Percentiles rank a stretch among this genome's conserved stretches.
These are phyloP conservation scores for Colletotrichum cuscutae DNA, from an alignment of 2,329 filamentous ascomycete genomes.

Conservation along the genomic window DNA sequence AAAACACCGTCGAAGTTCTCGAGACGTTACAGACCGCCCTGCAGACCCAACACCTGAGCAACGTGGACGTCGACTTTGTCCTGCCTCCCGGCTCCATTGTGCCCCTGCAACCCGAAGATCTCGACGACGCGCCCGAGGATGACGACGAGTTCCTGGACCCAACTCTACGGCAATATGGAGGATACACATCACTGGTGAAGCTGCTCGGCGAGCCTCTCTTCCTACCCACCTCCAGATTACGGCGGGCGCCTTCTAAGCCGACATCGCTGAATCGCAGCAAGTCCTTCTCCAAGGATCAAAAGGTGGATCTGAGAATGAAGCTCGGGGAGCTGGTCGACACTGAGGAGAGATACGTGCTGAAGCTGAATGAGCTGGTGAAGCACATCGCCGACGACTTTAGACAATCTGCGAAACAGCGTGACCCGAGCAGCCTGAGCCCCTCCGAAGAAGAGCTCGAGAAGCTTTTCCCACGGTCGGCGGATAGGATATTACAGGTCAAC, in stretches of 20 bases:
- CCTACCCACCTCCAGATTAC: constrained; percentile 84
- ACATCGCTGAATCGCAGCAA: constrained; percentile 82
- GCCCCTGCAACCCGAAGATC: constrained; percentile 68
- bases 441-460: constrained; percentile 77
- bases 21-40: constrained; percentile 79
- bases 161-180: constrained; percentile 76
- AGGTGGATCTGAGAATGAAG: constrained; percentile 85
- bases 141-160: constrained; percentile 75
- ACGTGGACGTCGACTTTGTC: constrained; percentile 88
- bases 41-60: constrained; percentile 83
- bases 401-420: constrained; percentile 70
- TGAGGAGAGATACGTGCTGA: constrained; percentile 91
- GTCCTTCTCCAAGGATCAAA: constrained; percentile 83
- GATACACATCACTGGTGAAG: constrained; percentile 80
- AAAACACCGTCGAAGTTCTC: constrained; percentile 79
- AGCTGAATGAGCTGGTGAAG: constrained; percentile 85
- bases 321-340: constrained; percentile 92
- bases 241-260: constrained; percentile 87
- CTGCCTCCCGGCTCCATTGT: constrained; percentile 81
- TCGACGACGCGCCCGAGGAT: constrained; percentile 68
- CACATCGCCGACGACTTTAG: constrained; percentile 85
- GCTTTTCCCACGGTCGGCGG: constrained; percentile 84
- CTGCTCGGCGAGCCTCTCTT: constrained; percentile 87
- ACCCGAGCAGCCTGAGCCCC: constrained; percentile 73
- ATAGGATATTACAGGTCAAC: constrained; percentile 85